A percentile compares a stretch with the other conserved stretches of the same genome.
Evolutionary conservation across 768 basidiomycete genomes (phyloP).

Genomic region (Polyporus arcularius): DNA sequence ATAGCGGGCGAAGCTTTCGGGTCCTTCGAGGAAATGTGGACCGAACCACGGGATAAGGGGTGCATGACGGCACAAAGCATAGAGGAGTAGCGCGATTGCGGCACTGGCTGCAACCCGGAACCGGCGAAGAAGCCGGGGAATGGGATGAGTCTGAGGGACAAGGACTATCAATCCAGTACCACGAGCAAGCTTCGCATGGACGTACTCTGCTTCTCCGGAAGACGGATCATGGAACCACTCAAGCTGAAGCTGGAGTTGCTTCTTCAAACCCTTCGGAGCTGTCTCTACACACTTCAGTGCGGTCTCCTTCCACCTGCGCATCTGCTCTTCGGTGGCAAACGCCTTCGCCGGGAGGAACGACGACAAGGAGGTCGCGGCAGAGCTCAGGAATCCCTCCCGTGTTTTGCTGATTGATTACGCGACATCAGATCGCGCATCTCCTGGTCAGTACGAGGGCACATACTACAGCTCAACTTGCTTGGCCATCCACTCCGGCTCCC

Average conservation of each 20-base stretch:
- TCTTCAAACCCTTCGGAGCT: background rate
- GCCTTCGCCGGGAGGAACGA: background rate
- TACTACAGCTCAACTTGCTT: constrained; percentile 3
- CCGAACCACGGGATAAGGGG: constrained; percentile 7
- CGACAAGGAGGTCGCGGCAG: background rate
- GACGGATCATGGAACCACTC: constrained; percentile 8
- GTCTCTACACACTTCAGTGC: background rate
- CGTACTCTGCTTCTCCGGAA: background rate
- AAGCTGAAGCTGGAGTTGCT: constrained; percentile 3
- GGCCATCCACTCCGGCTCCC: background rate
- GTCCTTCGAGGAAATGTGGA: constrained; percentile 26
- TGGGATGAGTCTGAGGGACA: background rate
- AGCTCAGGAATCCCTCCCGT: background rate
- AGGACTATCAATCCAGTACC: no score
- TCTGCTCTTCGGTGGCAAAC: background rate
- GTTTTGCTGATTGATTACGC: background rate
- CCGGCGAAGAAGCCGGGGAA: constrained; percentile 2
- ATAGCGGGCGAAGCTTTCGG: constrained; percentile 26
- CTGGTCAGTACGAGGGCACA: background rate
- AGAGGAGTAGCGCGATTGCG: background rate
- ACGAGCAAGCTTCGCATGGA: background rate
- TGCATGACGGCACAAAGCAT: constrained; percentile 1
- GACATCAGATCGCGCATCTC: background rate
- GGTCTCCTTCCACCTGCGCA: background rate
- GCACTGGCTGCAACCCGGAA: background rate